Percentiles rank a stretch among this genome's conserved stretches.
Conservation (phyloP, 2,329 filamentous ascomycete genomes). For the Neophaeococcomyces aloes region DNA sequence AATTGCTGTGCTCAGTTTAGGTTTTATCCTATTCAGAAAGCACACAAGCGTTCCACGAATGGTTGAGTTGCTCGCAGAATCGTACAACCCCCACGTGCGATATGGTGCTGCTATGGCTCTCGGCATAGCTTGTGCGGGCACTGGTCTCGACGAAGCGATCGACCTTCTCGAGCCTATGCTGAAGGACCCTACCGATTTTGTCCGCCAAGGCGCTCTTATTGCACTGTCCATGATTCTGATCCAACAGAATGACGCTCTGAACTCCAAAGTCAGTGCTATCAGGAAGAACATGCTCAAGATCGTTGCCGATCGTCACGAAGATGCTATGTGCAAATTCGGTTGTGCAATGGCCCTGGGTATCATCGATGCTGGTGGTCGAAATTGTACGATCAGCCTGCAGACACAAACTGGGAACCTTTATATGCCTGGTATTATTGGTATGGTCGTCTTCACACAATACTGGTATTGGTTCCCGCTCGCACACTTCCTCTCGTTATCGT, state of each 20-base stretch:
- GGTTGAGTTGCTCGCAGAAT: slow-evolving; percentile 96
- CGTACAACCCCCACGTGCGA: slow-evolving; percentile 95
- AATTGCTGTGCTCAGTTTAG: slow-evolving; percentile 92
- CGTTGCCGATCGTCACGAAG: slow-evolving; percentile 86
- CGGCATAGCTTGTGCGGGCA: slow-evolving; percentile 94
- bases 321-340: slow-evolving; percentile 99
- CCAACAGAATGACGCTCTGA: slow-evolving; percentile 98
- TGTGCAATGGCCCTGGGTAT: slow-evolving; percentile 89
- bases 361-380: slow-evolving; percentile 93
- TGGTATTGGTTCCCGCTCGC: slow-evolving; percentile 99
- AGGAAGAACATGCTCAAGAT: slow-evolving; percentile 93
- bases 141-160: slow-evolving; percentile 88
- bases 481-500: slow-evolving; percentile 90
- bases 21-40: slow-evolving; percentile 97
- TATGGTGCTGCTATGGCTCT: slow-evolving; percentile 98
- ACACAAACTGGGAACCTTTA: slow-evolving; percentile 97
- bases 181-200: slow-evolving; percentile 97
- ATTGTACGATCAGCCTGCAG: slow-evolving; percentile 95
- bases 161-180: slow-evolving; percentile 98
- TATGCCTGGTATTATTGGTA: slow-evolving; percentile 95
- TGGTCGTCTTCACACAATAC: slow-evolving; percentile 97
- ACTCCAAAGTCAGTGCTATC: slow-evolving; percentile 84
- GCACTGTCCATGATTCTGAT: slow-evolving; percentile 95
- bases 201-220: slow-evolving; percentile 90
- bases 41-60: slow-evolving; percentile 93